Base-by-base conservation (phyloP, 495 filamentous ascomycete genomes). In the Entonaema liquescens region DNA sequence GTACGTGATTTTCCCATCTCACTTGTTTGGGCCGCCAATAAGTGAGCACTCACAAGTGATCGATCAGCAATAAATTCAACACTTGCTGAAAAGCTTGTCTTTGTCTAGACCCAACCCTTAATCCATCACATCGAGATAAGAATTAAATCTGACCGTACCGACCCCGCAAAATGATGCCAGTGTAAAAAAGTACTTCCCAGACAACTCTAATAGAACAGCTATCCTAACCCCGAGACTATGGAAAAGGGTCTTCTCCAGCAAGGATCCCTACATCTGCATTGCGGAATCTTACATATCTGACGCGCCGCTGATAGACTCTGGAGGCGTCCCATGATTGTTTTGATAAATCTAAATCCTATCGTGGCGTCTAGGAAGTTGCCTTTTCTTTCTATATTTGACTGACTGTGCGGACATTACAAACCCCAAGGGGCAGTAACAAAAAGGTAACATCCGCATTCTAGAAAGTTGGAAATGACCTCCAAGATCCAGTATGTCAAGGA, bases 231-330 rank as follows among this genome's bases (percentile, higher is more conserved):
- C 42, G 8, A 21, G 17, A 47, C 19, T 47, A 47, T 21, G 3
- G 25, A 52, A 52, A 52, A 5, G 13, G 4, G 15, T 52, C 49
- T 28, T 52, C 49, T n/a, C 28, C 29, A 35, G 8, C n/a, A 56
- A 33, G n/a, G 53, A 42, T 23, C 5, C 36, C 58, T 62, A 29
- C 50, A 49, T 42, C 25, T 60, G 15, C 23, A 42, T 21, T 50
- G 19, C 40, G 35, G 40, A 28, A 57, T 19, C 35, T 26, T 31
- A 23, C 65, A 42, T 62, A 4, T 8, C 54, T 29, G 21, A 62
- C 42, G 42, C 40, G 44, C 50, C 36, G 17, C 8, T 29, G 21
- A 29, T 58, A n/a, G 12, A 19, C 33, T 38, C 21, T 36, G 7
- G 19, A 35, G 5, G 8, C 7, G 21, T 28, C 15, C 29, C 17